Percentiles rank a stretch among this genome's conserved stretches.
These are phyloP conservation scores for Cladosporium sp. DNA, from an alignment of 2,329 filamentous ascomycete genomes.

Conservation along the genomic window DNA sequence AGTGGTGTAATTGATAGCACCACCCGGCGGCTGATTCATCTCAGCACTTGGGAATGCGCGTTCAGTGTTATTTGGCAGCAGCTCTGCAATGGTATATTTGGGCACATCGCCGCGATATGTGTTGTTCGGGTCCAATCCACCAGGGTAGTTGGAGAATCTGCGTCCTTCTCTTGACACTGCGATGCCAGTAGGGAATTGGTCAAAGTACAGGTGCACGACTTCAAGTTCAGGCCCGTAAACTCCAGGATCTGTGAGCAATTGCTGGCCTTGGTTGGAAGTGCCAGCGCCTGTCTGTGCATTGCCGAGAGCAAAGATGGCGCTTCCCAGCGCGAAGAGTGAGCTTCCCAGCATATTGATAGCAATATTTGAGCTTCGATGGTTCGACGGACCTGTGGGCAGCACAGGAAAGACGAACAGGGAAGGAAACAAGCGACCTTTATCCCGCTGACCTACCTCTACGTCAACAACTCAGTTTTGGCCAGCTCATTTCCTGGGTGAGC, in stretches of 20 bases:
- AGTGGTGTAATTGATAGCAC: conserved; percentile 47
- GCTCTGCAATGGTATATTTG: conserved; percentile 46
- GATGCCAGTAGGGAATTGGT: conserved; percentile 47
- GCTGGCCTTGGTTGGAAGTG: background rate
- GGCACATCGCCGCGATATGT: conserved; percentile 35
- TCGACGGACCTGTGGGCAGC: background rate
- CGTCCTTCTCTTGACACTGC: conserved; percentile 46
- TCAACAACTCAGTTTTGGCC: background rate
- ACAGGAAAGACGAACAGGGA: background rate
- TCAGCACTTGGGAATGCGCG: conserved; percentile 37
- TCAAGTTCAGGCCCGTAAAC: conserved; percentile 41
- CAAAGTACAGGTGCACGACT: conserved; percentile 45
- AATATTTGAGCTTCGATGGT: background rate
- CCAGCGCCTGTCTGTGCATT: conserved; percentile 8
- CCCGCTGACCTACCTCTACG: background rate
- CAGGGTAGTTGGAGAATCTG: conserved; percentile 48
- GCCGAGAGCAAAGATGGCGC: background rate
- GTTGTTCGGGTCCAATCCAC: conserved; percentile 44
- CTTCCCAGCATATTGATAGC: background rate
- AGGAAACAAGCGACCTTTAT: background rate
- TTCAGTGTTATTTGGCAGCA: conserved; percentile 39
- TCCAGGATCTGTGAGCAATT: conserved; percentile 29
- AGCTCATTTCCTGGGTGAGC: background rate
- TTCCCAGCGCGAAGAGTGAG: background rate
- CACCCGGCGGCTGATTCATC: conserved; percentile 45